Evolutionary conservation across 805 yeast genomes (phyloP), one percentile per base, ranked within the genome.

Genomic region (Debaryomyces hansenii): DNA sequence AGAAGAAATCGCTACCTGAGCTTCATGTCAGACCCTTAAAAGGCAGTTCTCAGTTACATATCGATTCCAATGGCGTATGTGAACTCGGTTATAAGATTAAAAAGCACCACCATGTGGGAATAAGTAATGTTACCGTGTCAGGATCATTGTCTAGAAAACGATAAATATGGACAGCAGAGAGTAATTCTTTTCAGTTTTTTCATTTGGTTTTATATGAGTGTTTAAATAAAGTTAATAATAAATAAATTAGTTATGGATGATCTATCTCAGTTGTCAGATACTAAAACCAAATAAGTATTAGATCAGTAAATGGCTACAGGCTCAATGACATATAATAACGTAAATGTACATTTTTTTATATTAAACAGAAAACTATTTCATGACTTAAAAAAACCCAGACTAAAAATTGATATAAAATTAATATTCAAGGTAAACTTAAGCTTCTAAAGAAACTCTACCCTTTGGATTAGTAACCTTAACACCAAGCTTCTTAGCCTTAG

Each of bases 381-480:
- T 53, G 42, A 39, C 42, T 28, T 39, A 18, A 52, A 48, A 51
- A 48, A 49, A 48, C 56, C 57, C 53, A 51, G 48, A 49, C 42
- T 42, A 49, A 51, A 44, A 51, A 50, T 34, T 49, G 47, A 33
- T 52, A 44, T 21, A 51, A 44, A 51, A 50, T 34, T 50, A 49
- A 33, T 52, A 44, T 21, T 15, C 29, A 29, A 43, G 40, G 50
- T 48, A 55, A 51, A 67, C 60, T 84, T 87, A 91, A 81, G 97
- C 98, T 84, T 90, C 96, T 75, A 90, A 86, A 74, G 96, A 82
- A 75, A 91, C 90, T 82, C 97, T 92, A 77, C 96, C 99, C 83
- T 89, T 84, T 74, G 97, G 96, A 83, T 94, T 94, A 85, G 99
- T 94, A 70, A 94, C 97, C 85, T 90, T 91, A 73, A 94, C 83